These are phyloP conservation scores for Huiozyma naganishii DNA, from an alignment of 805 yeast genomes.

Conservation along the genomic window DNA sequence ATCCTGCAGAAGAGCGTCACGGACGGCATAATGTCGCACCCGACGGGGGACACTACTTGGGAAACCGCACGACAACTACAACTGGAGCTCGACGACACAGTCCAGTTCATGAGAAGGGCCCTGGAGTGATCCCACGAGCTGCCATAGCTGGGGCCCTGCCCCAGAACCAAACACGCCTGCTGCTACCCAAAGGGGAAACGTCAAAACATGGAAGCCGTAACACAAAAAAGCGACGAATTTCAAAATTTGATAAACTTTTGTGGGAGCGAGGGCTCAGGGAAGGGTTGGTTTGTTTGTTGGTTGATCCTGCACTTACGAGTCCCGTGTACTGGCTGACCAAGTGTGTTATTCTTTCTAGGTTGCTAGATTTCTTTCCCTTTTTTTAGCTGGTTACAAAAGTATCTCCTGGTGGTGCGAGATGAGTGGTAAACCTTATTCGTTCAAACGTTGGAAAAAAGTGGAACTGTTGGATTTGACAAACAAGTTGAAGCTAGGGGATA, in stretches of 20 bases:
- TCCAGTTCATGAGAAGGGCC: slow-evolving; percentile 28
- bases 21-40: slow-evolving; percentile 21
- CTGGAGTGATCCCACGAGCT: slow-evolving; percentile 11
- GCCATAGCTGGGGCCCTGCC: not conserved
- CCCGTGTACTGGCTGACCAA: no score
- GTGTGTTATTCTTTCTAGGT: no score
- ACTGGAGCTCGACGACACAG: slow-evolving; percentile 25
- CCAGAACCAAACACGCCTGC: not conserved
- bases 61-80: slow-evolving; percentile 20
- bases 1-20: slow-evolving; percentile 23
- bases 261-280: not conserved
- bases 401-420: no score
- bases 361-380: no score
- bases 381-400: no score
- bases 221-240: not conserved
- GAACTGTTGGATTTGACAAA: slow-evolving; percentile 20
- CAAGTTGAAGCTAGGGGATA: slow-evolving; percentile 13
- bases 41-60: slow-evolving; percentile 18
- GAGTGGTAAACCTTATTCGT: no score
- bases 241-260: not conserved
- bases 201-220: not conserved
- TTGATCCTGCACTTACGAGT: no score
- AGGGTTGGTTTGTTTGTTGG: no score
- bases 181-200: not conserved
- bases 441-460: slow-evolving; percentile 20